Evolutionary conservation across 805 yeast species (phyloP), one percentile per base, ranked within the genome.

Genomic region (Cyberlindnera americana): DNA sequence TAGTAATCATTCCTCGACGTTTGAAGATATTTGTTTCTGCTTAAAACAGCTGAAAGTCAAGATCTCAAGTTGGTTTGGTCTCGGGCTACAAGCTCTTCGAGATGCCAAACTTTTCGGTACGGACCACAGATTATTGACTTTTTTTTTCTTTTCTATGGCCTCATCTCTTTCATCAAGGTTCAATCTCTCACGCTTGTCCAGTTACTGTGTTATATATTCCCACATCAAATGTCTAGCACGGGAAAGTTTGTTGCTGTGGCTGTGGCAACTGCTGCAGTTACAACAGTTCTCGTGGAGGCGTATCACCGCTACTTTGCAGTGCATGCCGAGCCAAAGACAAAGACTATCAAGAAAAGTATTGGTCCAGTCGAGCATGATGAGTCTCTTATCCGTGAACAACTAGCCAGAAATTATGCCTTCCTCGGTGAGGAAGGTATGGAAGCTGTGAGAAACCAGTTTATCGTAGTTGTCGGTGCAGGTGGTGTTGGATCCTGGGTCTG

Each of bases 401-500:
- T 91, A 27, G 95, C 98, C 0, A 70, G 99, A 47, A 93, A 91
- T 66, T 83, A 86, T 58, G 97, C 95, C 1, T 93, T 93, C 58
- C 69, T 93, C 19, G 88, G 96, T 11, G 86, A 84, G 37, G 84
- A 81, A 16, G 98, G 96, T 1, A 80, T 89, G 77, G 61, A 64
- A 15, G 77, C 77, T 43, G 75, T 93, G 14, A 77, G 96, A 39
- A 63, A 70, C 11, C 82, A 87, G 54, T 72, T 76, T 40, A 75
- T 90, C 3, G 84, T 88, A 2, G 84, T 91, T 13, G 83, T 79
- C 11, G 99, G 99, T 22, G 93, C 91, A 14, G 99, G 99, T 43
- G 99, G 99, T 43, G 99, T 93, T 29, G 99, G 99, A 3, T 90
- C 97, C 0, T 90, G 96, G 91, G 95, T 83, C 18, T 81, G 84